phyloP scores from a whole-genome alignment of 2,329 filamentous ascomycete genomes.

The Chaetomium sp. region DNA sequence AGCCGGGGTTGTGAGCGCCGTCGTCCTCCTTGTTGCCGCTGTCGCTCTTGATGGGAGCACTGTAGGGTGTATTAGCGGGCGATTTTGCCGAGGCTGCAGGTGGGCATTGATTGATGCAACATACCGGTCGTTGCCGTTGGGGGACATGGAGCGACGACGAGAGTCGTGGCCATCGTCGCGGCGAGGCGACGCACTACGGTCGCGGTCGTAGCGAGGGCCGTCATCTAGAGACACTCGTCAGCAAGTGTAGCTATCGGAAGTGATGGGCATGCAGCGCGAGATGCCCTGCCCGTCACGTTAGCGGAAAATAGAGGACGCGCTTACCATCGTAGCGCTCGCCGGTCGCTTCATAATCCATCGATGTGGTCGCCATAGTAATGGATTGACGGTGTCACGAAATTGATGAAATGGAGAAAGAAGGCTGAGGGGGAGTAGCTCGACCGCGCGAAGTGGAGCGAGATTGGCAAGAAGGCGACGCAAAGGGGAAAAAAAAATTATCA shows the following conservation, averaged over 20 bases:
- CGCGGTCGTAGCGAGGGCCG: constrained; percentile 65
- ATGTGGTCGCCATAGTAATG: constrained; percentile 60
- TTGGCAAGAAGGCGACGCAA: background rate
- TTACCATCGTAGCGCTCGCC: constrained; percentile 68
- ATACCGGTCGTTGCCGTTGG: constrained; percentile 58
- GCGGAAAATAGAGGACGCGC: constrained; percentile 29
- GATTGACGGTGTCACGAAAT: constrained; percentile 21
- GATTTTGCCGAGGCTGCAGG: background rate
- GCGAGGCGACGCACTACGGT: constrained; percentile 67
- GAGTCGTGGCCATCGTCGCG: constrained; percentile 63
- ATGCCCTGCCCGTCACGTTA: background rate
- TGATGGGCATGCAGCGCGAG: constrained; percentile 11
- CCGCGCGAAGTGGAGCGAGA: constrained; percentile 18
- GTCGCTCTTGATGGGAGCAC: constrained; percentile 52
- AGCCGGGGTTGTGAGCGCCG: constrained; percentile 86
- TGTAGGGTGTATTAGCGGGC: constrained; percentile 30
- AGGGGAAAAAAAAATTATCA: constrained; percentile 13
- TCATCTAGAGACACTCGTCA: constrained; percentile 52
- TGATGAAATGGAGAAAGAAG: constrained; percentile 14
- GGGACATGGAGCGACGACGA: constrained; percentile 65
- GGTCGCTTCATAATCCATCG: constrained; percentile 72
- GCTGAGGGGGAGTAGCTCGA: constrained; percentile 6
- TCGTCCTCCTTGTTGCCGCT: constrained; percentile 67
- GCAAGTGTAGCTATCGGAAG: constrained; percentile 12
- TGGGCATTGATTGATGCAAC: constrained; percentile 16